Base-by-base conservation (phyloP, 2,329 filamentous ascomycete species). In the Claviceps quebecensis region DNA sequence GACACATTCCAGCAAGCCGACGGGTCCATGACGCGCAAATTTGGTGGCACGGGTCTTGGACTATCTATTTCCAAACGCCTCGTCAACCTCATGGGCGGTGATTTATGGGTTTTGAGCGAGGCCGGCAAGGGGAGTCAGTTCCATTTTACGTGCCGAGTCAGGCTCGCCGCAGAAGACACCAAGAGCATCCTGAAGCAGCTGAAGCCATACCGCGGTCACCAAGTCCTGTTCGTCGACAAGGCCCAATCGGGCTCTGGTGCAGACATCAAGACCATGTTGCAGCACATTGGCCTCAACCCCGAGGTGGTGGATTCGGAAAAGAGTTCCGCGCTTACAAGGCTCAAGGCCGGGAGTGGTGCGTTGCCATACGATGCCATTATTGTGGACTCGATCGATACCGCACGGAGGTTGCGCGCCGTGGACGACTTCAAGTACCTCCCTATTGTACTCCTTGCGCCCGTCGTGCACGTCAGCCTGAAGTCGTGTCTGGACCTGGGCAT, bases 1-100 rank as follows among this genome's bases (percentile, higher is more conserved):
- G 93, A 97, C 69, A 97, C 91, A 0, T 97, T 97, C 81, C 91
- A 96, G 67, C 93, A 97, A 71, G 93, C 93, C 19, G 93, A 97
- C 65, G 91, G 91, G 39, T 96, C 90, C 37, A 97, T 94, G 67
- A 97, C 91, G 1, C 81, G 90, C 60, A 93, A 94, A 65, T 97
- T 97, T 65, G 91, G 91, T 60, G 91, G 91, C 60, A 97, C 93
- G 6, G 91, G 91, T 59, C 78, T 97, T 9, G 91, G 91, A 58
- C 71, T 97, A 26, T 96, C 91, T 16, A 97, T 97, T 62, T 97
- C 91, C 29, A 94, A 95, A 72, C 81, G 90, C 58, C 77, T 97
- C 34, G 91, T 97, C 51, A 95, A 90, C 59, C 77, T 97, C 53
- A 97, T 97, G 91, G 87, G 90, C 56, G 91, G 91, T 67, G 87